These are phyloP conservation scores for Calonectria hongkongensis DNA, from an alignment of 2,329 filamentous ascomycete genomes.

Conservation along the genomic window DNA sequence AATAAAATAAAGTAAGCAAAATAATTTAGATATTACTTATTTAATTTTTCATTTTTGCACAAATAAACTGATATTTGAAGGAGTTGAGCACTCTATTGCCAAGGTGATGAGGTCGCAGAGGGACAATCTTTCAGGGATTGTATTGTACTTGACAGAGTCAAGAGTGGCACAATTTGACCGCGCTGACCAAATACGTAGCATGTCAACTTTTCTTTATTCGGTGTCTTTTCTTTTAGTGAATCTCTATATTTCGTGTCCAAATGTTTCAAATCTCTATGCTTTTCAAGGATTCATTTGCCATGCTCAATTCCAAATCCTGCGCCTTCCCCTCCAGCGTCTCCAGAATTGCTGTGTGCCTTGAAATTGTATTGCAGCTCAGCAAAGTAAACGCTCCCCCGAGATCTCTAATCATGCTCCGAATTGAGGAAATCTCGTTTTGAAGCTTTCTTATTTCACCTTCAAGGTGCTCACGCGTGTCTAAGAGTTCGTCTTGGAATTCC, in stretches of 20 bases:
- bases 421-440: not conserved
- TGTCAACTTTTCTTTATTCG: too few relatives aligned
- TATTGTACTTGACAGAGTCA: not conserved
- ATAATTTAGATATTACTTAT: too few relatives aligned
- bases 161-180: too few relatives aligned
- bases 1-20: too few relatives aligned
- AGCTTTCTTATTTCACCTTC: not conserved
- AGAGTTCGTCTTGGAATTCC: not conserved
- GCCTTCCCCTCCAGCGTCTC: not conserved
- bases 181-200: not conserved
- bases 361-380: not conserved
- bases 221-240: not conserved
- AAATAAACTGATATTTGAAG: too few relatives aligned
- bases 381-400: not conserved
- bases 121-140: too few relatives aligned
- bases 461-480: not conserved
- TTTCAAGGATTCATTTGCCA: not conserved
- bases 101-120: too few relatives aligned
- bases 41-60: too few relatives aligned
- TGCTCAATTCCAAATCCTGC: not conserved
- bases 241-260: not conserved
- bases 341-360: not conserved
- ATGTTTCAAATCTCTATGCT: not conserved
- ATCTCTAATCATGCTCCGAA: not conserved
- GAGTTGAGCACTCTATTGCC: too few relatives aligned